Percentiles rank a stretch among this genome's conserved stretches.
Evolutionary conservation across 768 basidiomycete genomes (phyloP).

Genomic region (Dictyophora rubrovolvata): DNA sequence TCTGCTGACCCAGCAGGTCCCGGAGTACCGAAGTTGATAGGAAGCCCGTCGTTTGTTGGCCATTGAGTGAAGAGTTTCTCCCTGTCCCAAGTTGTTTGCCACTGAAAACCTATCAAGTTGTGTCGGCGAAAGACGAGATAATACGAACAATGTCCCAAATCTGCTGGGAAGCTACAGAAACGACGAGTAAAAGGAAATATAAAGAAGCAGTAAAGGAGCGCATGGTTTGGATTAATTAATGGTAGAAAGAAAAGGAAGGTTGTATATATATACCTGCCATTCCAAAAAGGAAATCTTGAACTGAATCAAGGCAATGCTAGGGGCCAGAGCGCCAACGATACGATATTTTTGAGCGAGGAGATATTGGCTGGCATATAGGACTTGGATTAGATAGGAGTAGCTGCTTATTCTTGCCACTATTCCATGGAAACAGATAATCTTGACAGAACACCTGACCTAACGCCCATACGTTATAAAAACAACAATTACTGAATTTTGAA

Average conservation of each 20-base stretch:
- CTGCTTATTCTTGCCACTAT: background rate
- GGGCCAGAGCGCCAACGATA: too few relatives aligned
- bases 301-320: too few relatives aligned
- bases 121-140: background rate
- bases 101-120: constrained; percentile 13
- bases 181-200: constrained; percentile 13
- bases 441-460: background rate
- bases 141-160: constrained; percentile 25
- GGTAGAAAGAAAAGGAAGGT: background rate
- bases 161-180: constrained; percentile 19
- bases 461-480: background rate
- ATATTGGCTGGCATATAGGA: too few relatives aligned
- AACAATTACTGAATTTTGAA: background rate
- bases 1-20: constrained; percentile 49
- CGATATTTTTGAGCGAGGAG: too few relatives aligned
- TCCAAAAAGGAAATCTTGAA: too few relatives aligned
- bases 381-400: background rate
- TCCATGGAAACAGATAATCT: background rate
- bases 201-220: background rate
- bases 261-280: background rate
- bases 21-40: constrained; percentile 51
- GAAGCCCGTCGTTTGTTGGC: constrained; percentile 29
- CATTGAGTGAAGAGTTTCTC: constrained; percentile 35
- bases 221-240: background rate
- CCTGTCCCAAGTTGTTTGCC: constrained; percentile 27